Evolutionary conservation across 441 rosid species (phyloP).

Genomic region (Aquilaria agallochum): DNA sequence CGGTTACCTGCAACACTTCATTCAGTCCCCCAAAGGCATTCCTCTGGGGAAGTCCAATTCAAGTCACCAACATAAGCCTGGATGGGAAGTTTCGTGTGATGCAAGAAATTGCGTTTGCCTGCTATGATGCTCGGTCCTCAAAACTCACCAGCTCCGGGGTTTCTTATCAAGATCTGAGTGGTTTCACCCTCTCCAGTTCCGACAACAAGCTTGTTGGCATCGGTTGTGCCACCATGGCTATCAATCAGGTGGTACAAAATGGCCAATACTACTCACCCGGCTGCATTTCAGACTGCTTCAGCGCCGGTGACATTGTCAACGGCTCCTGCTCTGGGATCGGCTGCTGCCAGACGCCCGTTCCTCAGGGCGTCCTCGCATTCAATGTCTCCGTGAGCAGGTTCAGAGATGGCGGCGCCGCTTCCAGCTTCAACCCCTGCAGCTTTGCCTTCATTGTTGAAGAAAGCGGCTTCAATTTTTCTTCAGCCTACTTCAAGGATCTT

Average conservation of each 20-base stretch:
- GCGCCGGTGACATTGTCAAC: neutral
- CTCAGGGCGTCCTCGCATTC: conserved; percentile 11
- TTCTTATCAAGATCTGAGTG: neutral
- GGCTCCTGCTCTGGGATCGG: conserved; percentile 27
- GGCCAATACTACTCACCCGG: conserved; percentile 4
- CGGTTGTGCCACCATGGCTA: conserved; percentile 10
- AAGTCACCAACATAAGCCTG: conserved; percentile 7
- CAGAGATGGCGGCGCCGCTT: neutral
- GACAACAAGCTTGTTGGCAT: conserved; percentile 14
- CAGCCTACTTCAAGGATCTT: neutral
- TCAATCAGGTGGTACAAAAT: neutral
- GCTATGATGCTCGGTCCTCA: neutral
- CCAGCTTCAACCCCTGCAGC: conserved; percentile 23
- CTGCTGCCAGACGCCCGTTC: conserved; percentile 29
- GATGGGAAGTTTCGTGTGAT: conserved; percentile 11
- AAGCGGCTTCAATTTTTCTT: conserved; percentile 10
- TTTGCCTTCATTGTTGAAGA: conserved; percentile 27
- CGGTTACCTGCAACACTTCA: conserved; percentile 4
- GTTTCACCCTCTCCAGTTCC: conserved; percentile 5
- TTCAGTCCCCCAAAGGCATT: neutral
- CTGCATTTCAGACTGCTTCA: conserved; percentile 7
- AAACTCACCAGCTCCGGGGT: neutral
- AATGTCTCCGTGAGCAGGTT: neutral
- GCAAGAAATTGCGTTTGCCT: neutral
- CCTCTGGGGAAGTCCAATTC: neutral